phyloP scores from a whole-genome alignment of 805 yeast species.

The Dipodascopsis uninucleata region DNA sequence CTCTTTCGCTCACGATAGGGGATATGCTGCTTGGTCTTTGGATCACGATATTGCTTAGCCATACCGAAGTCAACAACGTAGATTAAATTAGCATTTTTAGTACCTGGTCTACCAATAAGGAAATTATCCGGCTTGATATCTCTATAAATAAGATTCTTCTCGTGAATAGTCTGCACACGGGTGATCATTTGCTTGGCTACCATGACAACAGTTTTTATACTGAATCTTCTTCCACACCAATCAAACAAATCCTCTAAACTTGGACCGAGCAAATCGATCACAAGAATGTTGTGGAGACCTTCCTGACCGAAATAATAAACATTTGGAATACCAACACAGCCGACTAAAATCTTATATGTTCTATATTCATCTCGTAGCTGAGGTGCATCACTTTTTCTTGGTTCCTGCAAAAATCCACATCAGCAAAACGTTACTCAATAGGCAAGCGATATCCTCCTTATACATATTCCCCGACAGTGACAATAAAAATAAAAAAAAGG shows the following conservation, averaged over 20 bases:
- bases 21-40: constrained; percentile 89
- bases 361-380: constrained; percentile 95
- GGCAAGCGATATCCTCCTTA: no score
- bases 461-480: no score
- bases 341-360: constrained; percentile 83
- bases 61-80: constrained; percentile 96
- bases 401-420: constrained; percentile 43
- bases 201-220: constrained; percentile 84
- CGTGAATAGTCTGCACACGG: constrained; percentile 81
- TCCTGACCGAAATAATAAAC: constrained; percentile 99
- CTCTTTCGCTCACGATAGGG: constrained; percentile 96
- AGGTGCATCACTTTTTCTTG: constrained; percentile 95
- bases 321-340: constrained; percentile 81
- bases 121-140: constrained; percentile 98
- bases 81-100: constrained; percentile 77
- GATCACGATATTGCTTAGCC: constrained; percentile 98
- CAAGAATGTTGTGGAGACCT: constrained; percentile 91
- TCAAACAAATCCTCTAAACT: constrained; percentile 93
- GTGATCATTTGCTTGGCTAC: constrained; percentile 90
- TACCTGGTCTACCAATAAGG: constrained; percentile 82
- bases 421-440: no score
- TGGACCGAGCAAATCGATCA: constrained; percentile 93
- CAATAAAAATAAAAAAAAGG: no score
- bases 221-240: constrained; percentile 93
- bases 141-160: constrained; percentile 85